Conservation (phyloP, 2,329 filamentous ascomycete genomes). For the Exophiala aquamarina region DNA sequence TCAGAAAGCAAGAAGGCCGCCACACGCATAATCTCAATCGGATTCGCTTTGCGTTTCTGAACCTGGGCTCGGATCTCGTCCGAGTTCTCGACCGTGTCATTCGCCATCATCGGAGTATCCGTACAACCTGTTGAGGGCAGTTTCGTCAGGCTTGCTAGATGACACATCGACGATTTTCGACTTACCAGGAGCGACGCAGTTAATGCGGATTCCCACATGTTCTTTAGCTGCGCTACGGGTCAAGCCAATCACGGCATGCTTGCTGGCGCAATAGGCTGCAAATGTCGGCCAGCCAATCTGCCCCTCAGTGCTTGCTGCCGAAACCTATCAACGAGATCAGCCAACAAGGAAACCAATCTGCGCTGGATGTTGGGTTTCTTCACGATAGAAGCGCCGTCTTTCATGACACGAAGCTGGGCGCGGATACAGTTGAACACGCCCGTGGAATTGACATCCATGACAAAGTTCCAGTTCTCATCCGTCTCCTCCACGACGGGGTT, state of each 20-base stretch:
- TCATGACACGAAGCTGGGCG: slow-evolving; percentile 44
- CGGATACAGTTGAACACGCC: slow-evolving; percentile 42
- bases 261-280: slow-evolving; percentile 43
- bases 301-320: slow-evolving; percentile 26
- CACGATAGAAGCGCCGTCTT: slow-evolving; percentile 38
- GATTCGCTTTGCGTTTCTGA: slow-evolving; percentile 33
- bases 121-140: slow-evolving; percentile 6
- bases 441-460: slow-evolving; percentile 41
- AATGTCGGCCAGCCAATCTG: slow-evolving; percentile 37
- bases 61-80: slow-evolving; percentile 19
- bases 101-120: slow-evolving; percentile 13
- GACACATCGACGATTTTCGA: neutral
- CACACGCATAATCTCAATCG: slow-evolving; percentile 42
- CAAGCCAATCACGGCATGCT: slow-evolving; percentile 45
- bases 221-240: slow-evolving; percentile 40
- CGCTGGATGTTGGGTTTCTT: too few relatives aligned
- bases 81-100: slow-evolving; percentile 13
- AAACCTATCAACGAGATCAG: slow-evolving; percentile 11
- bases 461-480: slow-evolving; percentile 43
- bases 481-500: slow-evolving; percentile 33
- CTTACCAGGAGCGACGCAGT: slow-evolving; percentile 38
- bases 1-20: slow-evolving; percentile 50
- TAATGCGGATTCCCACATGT: slow-evolving; percentile 37
- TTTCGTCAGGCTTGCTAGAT: neutral
- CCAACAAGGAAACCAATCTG: slow-evolving; percentile 43